Percentiles rank a stretch among this genome's conserved stretches.
Evolutionary conservation across 805 yeast species (phyloP).

Genomic region (Candida oleophila): DNA sequence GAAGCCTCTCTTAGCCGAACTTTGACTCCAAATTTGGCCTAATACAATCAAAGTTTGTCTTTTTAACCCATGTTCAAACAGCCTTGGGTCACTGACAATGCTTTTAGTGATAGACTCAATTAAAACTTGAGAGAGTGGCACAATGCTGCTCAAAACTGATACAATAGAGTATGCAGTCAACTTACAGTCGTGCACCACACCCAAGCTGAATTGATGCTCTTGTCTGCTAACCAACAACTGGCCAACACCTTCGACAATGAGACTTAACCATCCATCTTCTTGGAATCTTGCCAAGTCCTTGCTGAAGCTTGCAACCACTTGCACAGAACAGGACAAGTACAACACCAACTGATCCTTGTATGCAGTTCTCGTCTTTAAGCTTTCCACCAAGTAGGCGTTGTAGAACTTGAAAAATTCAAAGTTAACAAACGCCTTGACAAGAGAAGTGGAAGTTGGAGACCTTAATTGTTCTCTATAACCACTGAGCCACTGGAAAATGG

Average conservation of each 20-base stretch:
- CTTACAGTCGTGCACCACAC: constrained; percentile 54
- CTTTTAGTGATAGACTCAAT: constrained; percentile 33
- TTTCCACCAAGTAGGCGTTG: constrained; percentile 50
- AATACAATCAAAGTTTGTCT: constrained; percentile 39
- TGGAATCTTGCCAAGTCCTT: constrained; percentile 43
- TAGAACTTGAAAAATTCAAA: constrained; percentile 65
- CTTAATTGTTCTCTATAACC: constrained; percentile 64
- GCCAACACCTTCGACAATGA: constrained; percentile 58
- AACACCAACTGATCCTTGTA: constrained; percentile 75
- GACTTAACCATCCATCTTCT: constrained; percentile 46
- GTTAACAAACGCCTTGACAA: constrained; percentile 72
- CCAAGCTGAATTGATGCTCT: constrained; percentile 15
- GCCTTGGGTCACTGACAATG: constrained; percentile 21
- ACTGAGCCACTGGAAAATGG: constrained; percentile 67
- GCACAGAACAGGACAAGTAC: constrained; percentile 69
- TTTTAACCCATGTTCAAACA: constrained; percentile 16
- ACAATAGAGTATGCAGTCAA: constrained; percentile 81
- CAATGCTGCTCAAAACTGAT: constrained; percentile 73
- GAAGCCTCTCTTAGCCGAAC: neutral
- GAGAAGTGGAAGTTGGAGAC: constrained; percentile 64
- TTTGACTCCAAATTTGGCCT: constrained; percentile 39
- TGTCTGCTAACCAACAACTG: constrained; percentile 45
- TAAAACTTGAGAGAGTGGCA: constrained; percentile 48
- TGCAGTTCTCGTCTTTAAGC: constrained; percentile 52
- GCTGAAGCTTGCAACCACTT: constrained; percentile 64